A percentile compares a stretch with the other conserved stretches of the same genome.
phyloP scores from a whole-genome alignment of 2,329 filamentous ascomycete species.

The Monosporascus sp. region DNA sequence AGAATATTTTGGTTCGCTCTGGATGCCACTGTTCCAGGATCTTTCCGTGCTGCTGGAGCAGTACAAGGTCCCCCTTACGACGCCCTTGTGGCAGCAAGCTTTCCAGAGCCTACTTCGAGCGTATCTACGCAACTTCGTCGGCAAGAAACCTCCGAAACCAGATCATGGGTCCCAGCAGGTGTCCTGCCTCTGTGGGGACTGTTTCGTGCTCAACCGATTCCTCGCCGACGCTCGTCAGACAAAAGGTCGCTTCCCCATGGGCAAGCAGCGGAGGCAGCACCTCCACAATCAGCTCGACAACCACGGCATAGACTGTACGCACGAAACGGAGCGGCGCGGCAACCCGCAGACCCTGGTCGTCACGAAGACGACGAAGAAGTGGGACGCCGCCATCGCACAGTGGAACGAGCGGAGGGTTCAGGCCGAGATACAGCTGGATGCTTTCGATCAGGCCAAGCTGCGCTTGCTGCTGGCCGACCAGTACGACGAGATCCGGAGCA shows the following conservation, averaged over 20 bases:
- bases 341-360: conserved; percentile 17
- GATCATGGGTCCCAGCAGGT: conserved; percentile 4
- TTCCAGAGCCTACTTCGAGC: conserved; percentile 16
- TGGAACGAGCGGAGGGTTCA: conserved; percentile 4
- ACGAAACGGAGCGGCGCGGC: conserved; percentile 9
- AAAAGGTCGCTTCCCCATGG: conserved; percentile 8
- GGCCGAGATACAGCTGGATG: conserved; percentile 6
- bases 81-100: conserved; percentile 16
- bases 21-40: conserved; percentile 26
- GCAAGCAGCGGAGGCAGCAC: conserved; percentile 14
- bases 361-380: conserved; percentile 14
- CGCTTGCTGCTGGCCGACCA: conserved; percentile 6
- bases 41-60: conserved; percentile 12
- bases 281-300: conserved; percentile 13
- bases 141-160: conserved; percentile 4
- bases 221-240: conserved; percentile 10
- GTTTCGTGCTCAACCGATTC: conserved; percentile 21
- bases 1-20: conserved; percentile 17
- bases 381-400: not conserved
- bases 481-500: conserved; percentile 10
- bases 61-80: conserved; percentile 5
- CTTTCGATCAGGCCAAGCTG: conserved; percentile 13
- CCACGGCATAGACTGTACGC: conserved; percentile 12
- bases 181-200: conserved; percentile 20
- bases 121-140: conserved; percentile 19